These are phyloP conservation scores for Trichomonas gallinae DNA, from an alignment of 208 protist genomes.

Conservation along the genomic window DNA sequence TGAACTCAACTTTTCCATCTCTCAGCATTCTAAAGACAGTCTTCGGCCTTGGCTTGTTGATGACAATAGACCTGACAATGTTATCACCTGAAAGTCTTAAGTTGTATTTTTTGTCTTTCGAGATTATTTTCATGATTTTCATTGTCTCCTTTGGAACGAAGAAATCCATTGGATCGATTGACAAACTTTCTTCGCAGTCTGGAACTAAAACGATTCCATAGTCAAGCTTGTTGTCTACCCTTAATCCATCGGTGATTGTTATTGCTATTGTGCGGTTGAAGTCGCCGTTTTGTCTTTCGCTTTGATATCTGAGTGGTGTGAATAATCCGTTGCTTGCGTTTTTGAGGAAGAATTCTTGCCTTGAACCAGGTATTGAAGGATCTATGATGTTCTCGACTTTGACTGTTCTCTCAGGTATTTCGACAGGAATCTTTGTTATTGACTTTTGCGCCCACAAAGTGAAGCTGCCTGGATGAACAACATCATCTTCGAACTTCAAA, in stretches of 20 bases:
- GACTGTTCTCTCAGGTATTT: neutral
- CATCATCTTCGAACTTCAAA: neutral
- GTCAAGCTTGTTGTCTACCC: neutral
- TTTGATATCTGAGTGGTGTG: neutral
- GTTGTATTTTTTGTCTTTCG: neutral
- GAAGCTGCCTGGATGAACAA: neutral
- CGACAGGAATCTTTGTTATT: neutral
- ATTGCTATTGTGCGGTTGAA: neutral
- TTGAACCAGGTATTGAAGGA: neutral
- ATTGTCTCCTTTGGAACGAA: neutral
- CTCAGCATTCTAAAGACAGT: neutral
- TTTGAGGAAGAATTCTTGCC: neutral
- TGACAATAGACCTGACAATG: neutral
- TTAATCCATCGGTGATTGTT: neutral
- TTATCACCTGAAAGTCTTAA: neutral
- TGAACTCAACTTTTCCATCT: neutral
- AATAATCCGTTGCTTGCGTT: neutral
- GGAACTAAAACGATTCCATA: neutral
- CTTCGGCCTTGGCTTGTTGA: neutral
- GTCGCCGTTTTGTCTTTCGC: neutral
- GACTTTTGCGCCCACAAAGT: neutral
- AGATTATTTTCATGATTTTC: neutral
- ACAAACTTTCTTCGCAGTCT: neutral
- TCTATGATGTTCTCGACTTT: neutral
- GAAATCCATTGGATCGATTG: neutral